Evolutionary conservation across 169 alveolate species (phyloP).

Genomic region (Blepharisma undulans): DNA sequence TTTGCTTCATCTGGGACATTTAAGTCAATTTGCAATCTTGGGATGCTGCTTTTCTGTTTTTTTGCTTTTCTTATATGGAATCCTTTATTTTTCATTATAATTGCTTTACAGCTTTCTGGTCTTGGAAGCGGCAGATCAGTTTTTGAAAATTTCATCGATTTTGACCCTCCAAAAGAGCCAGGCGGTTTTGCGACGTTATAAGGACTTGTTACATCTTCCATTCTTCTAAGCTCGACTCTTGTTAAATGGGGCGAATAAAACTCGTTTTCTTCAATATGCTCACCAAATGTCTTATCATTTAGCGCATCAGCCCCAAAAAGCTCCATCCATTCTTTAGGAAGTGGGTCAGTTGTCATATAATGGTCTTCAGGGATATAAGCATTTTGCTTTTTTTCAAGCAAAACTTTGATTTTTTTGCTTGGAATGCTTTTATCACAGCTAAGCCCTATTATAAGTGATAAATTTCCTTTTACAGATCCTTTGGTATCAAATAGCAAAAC

Average conservation of each 20-base stretch:
- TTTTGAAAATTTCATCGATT: background rate
- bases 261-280: background rate
- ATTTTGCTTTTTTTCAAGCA: slow-evolving; percentile 38
- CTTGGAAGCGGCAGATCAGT: background rate
- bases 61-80: background rate
- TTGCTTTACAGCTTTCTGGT: background rate
- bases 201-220: slow-evolving; percentile 30
- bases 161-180: background rate
- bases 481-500: background rate
- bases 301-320: slow-evolving; percentile 41
- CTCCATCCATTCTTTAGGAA: slow-evolving; percentile 65
- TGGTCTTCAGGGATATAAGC: slow-evolving; percentile 59
- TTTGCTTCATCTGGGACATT: slow-evolving; percentile 26
- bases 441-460: slow-evolving; percentile 50
- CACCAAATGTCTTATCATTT: slow-evolving; percentile 1
- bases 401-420: slow-evolving; percentile 42
- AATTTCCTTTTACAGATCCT: background rate
- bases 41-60: background rate
- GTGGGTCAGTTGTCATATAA: slow-evolving; percentile 55
- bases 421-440: slow-evolving; percentile 46
- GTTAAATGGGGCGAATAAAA: background rate
- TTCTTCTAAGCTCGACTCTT: background rate
- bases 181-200: background rate
- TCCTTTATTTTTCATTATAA: background rate
- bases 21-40: background rate